These are phyloP conservation scores for Helichrysum umbraculigerum DNA, from an alignment of 129 eudicot species.

Conservation along the genomic window DNA sequence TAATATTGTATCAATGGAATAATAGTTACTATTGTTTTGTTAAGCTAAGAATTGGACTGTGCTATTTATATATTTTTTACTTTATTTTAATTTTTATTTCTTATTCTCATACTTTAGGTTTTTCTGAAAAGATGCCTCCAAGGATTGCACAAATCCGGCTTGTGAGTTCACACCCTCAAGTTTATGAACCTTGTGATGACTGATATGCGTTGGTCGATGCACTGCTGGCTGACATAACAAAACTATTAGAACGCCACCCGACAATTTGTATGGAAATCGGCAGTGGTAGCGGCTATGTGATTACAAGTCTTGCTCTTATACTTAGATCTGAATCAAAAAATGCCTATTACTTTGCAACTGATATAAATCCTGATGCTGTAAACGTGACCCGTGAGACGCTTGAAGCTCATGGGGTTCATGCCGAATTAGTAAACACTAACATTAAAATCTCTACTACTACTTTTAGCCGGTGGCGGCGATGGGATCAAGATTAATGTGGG, in stretches of 20 bases:
- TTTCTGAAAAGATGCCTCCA: conserved; percentile 39
- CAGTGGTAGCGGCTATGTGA: conserved; percentile 80
- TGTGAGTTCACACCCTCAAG: conserved; percentile 80
- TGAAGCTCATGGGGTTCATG: conserved; percentile 75
- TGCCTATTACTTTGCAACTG: conserved; percentile 66
- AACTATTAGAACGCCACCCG: conserved; percentile 53
- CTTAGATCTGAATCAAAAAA: conserved; percentile 37
- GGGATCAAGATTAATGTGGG: conserved; percentile 48
- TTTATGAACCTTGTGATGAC: conserved; percentile 91
- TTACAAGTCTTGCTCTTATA: conserved; percentile 77
- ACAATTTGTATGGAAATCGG: conserved; percentile 75
- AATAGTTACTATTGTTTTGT: too few species aligned
- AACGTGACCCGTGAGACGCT: conserved; percentile 62
- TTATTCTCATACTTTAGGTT: conserved; percentile 11
- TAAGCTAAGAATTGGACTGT: too few species aligned
- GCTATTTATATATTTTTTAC: background rate
- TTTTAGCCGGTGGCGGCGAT: conserved; percentile 44
- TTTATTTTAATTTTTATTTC: background rate
- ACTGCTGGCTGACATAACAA: conserved; percentile 56
- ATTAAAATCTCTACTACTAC: too few species aligned
- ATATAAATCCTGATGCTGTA: conserved; percentile 66
- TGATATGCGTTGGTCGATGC: conserved; percentile 81
- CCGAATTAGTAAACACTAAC: conserved; percentile 57
- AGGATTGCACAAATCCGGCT: conserved; percentile 70
- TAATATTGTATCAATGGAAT: too few species aligned